Percentiles rank a stretch among this genome's conserved stretches.
phyloP scores from a whole-genome alignment of 2,329 filamentous ascomycete genomes.

The Thelonectria rubi region DNA sequence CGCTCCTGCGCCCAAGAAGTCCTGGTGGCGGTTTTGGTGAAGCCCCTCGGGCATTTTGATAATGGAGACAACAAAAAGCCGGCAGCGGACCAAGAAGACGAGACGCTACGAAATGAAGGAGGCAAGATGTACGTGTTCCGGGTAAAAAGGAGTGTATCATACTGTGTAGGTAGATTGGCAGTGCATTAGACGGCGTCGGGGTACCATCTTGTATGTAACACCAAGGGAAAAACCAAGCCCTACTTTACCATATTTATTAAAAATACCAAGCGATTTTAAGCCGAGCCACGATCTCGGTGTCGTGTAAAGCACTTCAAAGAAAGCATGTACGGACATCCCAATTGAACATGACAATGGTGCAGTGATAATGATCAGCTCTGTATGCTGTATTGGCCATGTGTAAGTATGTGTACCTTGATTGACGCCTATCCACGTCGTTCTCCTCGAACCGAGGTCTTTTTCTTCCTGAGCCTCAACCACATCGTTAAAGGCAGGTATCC shows the following conservation, averaged over 20 bases:
- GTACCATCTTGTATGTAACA: conserved; percentile 48
- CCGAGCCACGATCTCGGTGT: not conserved
- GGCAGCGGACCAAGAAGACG: conserved; percentile 8
- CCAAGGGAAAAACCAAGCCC: conserved; percentile 42
- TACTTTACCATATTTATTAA: conserved; percentile 43
- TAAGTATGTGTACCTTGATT: conserved; percentile 8
- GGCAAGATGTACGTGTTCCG: conserved; percentile 32
- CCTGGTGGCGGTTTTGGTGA: conserved; percentile 60
- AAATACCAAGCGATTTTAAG: conserved; percentile 40
- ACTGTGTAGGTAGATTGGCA: conserved; percentile 55
- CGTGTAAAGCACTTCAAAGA: not conserved
- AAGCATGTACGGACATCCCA: not conserved
- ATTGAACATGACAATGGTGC: not conserved
- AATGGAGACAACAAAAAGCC: conserved; percentile 35
- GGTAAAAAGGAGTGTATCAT: conserved; percentile 50
- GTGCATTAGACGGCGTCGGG: conserved; percentile 58
- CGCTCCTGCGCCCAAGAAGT: conserved; percentile 53
- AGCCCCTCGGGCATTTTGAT: not conserved
- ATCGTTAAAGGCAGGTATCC: conserved; percentile 11
- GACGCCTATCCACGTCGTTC: conserved; percentile 24
- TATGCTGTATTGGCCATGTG: conserved; percentile 6
- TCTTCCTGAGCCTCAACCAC: not conserved
- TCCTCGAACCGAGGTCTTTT: conserved; percentile 21
- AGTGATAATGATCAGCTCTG: not conserved
- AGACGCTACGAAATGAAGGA: too few relatives aligned